phyloP scores from a whole-genome alignment of 2,329 filamentous ascomycete genomes.

The Ophiobolus disseminans region DNA sequence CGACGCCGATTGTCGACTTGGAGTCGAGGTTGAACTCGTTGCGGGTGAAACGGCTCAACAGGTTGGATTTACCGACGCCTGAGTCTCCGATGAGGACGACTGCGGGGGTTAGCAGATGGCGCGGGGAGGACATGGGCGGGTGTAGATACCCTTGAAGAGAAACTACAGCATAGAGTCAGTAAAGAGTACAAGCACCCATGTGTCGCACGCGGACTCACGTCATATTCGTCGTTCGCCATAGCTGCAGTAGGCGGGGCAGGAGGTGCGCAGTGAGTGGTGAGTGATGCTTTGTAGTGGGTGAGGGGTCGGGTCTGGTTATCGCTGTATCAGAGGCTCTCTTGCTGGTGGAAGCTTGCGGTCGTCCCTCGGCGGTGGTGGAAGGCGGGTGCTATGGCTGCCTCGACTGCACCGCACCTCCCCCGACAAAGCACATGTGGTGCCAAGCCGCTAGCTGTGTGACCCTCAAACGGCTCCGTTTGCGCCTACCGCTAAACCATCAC shows the following conservation, averaged over 20 bases:
- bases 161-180: conserved; percentile 67
- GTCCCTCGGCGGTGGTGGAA: conserved; percentile 2
- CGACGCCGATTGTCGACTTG: conserved; percentile 99
- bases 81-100: conserved; percentile 99
- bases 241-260: conserved; percentile 44
- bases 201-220: conserved; percentile 69
- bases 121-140: conserved; percentile 22
- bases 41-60: conserved; percentile 98
- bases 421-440: conserved; percentile 9
- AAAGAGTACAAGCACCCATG: conserved; percentile 22
- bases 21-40: conserved; percentile 99
- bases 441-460: conserved; percentile 3
- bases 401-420: conserved; percentile 6
- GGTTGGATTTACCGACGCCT: conserved; percentile 99
- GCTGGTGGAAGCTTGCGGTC: conserved; percentile 3
- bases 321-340: conserved; percentile 8
- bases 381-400: conserved; percentile 10
- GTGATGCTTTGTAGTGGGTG: conserved; percentile 12
- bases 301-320: conserved; percentile 16
- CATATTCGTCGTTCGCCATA: conserved; percentile 99
- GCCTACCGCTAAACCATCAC: background rate
- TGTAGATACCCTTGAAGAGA: conserved; percentile 88
- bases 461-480: background rate
- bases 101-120: conserved; percentile 53
- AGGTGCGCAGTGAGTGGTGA: conserved; percentile 15